Evolutionary conservation across 495 filamentous ascomycete genomes (phyloP), one percentile per base, ranked within the genome.

Genomic region (Talaromyces liani): DNA sequence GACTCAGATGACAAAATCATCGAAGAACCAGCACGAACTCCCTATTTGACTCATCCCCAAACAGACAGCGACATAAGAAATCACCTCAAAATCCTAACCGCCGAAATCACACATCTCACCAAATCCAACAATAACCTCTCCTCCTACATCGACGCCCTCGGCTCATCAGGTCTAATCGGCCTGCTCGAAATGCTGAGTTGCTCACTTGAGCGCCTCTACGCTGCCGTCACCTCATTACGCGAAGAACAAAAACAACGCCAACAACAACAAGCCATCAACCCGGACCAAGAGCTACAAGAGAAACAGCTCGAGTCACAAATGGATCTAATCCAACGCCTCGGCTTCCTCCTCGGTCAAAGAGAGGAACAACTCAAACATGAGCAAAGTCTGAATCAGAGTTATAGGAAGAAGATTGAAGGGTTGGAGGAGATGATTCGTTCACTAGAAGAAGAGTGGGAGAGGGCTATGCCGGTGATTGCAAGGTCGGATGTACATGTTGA

Each of bases 81-180:
- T 16, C 2, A 33, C 4, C 29, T 58, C 9, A 20, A 36, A 20
- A 20, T 22, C 31, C 31, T 58, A 4, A 36, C 56, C 16, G 29
- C 56, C 18, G 56, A 58, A 36, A 36, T 58, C 56, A 10, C 16
- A 18, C 56, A 36, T 36, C 29, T 58, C 1, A 36, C 18, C 27
- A 58, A 58, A 36, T 58, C 56, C 27, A 58, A 58, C 56, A 58
- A 58, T 18, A 58, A 58, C 18, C 56, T 58, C 8, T 58, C 56
- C 18, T 58, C 56, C 6, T 36, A 29, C 8, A 58, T 58, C 29
- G 31, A 58, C 8, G 56, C 56, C 29, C 31, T 58, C 6, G 56
- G 31, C 31, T 58, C 56, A 18, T 58, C 56, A 1, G 56, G 56
- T 16, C 31, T 58, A 8, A 58, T 58, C n/a, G 56, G 36, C 9